Base-by-base conservation (phyloP, 495 filamentous ascomycete species). In the Hypoxylon subgilvum region DNA sequence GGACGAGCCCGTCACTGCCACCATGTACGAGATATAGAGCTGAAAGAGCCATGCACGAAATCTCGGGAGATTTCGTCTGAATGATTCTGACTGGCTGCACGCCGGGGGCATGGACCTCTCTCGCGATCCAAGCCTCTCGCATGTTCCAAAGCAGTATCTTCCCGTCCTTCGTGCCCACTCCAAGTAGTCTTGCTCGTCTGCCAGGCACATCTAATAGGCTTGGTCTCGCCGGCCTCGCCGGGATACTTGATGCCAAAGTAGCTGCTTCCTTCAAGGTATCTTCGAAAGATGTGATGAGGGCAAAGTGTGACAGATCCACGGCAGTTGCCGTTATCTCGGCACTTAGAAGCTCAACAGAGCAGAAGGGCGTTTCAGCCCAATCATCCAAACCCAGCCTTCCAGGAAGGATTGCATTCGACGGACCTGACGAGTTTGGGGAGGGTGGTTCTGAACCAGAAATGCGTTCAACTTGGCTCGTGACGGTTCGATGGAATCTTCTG, bases 1-100 rank as follows among this genome's bases (percentile, higher is more conserved):
- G 94, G 6, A 97, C 92, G 6, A 97, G 83, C 7, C 94, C 93
- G 70, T 98, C 94, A 60, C 89, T 96, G 35, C 94, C 94, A 21
- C 94, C 94, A 70, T 96, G 91, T 1, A 97, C 87, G 19, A 98
- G 72, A 65, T 93, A 91, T 6, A 97, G 78, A 8, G 92, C 91
- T 1, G 92, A 90, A 16, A 96, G 69, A 4, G 87, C 94, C n/a
- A 98, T 72, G 60, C 84, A 90, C 7, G 93, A 88, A 8, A 98
- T 85, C 61, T 90, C 81, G 0, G 94, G 92, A 0, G 94, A 97
- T 18, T 96, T 91, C 0, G 94, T 97, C 55, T 93, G 84, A 47
- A 98, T 96, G 36, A 89, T 79, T 13, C 90, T 83, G 14, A 96
- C 68, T 2, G 94, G 90, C 7, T 80, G 65, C 5, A 83, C 64